Evolutionary conservation across 768 basidiomycete genomes (phyloP).

Genomic region (Tylopilus intermedius): DNA sequence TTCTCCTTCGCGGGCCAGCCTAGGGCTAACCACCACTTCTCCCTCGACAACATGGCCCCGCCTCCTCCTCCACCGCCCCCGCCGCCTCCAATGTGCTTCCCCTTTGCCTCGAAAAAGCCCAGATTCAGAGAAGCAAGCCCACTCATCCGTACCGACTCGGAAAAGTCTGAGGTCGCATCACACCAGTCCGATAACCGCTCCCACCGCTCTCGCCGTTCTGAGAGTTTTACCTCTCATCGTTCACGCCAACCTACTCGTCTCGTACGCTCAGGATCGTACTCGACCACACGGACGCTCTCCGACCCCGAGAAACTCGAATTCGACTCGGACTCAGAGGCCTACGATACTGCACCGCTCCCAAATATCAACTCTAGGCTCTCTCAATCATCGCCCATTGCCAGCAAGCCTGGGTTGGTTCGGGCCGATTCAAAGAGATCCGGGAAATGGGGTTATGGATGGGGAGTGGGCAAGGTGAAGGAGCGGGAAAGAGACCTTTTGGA

Average conservation of each 20-base stretch:
- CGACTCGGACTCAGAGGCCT: constrained; percentile 57
- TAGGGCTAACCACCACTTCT: constrained; percentile 9
- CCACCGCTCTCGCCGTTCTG: constrained; percentile 27
- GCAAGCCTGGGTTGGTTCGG: constrained; percentile 45
- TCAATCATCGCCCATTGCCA: constrained; percentile 32
- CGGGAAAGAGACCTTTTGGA: constrained; percentile 35
- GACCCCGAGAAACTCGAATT: constrained; percentile 49
- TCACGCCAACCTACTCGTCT: constrained; percentile 27
- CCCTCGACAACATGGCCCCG: constrained; percentile 40
- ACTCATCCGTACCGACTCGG: constrained; percentile 31
- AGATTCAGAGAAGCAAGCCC: constrained; percentile 28
- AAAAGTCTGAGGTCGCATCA: constrained; percentile 45
- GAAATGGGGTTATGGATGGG: constrained; percentile 72
- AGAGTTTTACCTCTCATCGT: constrained; percentile 16
- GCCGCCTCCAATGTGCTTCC: constrained; percentile 56
- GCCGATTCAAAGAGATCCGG: constrained; percentile 54
- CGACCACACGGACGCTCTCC: constrained; percentile 38
- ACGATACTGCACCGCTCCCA: constrained; percentile 34
- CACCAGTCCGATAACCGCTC: constrained; percentile 25
- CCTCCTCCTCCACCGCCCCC: constrained; percentile 41
- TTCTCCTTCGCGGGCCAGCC: constrained; percentile 13
- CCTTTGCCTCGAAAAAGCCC: constrained; percentile 37
- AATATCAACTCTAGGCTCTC: constrained; percentile 38
- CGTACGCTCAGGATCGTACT: constrained; percentile 40
- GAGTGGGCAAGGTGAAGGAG: constrained; percentile 51